A percentile compares a stretch with the other conserved stretches of the same genome.
Conservation (phyloP, 345 rosid genomes). For the Gynandropsis gynandra region DNA sequence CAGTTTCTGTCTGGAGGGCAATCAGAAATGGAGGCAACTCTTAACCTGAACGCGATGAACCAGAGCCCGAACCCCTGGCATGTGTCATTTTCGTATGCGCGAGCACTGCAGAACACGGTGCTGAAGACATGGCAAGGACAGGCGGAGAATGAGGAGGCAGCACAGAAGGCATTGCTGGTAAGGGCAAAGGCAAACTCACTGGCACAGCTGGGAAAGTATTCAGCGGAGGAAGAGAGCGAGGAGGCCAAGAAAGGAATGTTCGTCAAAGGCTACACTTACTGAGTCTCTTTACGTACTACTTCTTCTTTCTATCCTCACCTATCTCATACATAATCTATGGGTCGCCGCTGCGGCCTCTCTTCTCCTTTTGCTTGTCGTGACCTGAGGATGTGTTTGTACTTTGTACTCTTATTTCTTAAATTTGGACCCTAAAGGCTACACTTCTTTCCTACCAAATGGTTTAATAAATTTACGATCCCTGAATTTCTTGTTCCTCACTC, state of each 20-base stretch:
- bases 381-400: too few species aligned
- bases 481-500: too few species aligned
- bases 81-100: constrained; percentile 96
- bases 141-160: constrained; percentile 71
- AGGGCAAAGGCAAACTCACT: constrained; percentile 94
- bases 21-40: constrained; percentile 88
- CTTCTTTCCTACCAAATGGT: too few species aligned
- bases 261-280: constrained; percentile 93
- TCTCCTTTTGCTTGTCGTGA: too few species aligned
- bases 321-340: too few species aligned
- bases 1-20: constrained; percentile 99
- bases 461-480: too few species aligned
- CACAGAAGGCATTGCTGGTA: constrained; percentile 77
- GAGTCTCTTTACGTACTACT: constrained; percentile 11
- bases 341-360: too few species aligned
- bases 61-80: constrained; percentile 99
- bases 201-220: constrained; percentile 91
- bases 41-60: constrained; percentile 94
- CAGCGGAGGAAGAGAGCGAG: constrained; percentile 74
- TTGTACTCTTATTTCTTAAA: too few species aligned
- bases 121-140: constrained; percentile 94
- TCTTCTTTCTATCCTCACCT: too few species aligned
- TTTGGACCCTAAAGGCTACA: too few species aligned
- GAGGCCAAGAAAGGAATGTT: constrained; percentile 98
- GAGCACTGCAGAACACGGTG: constrained; percentile 90